Evolutionary conservation across 495 filamentous ascomycete genomes (phyloP).

Genomic region (Talaromyces trachyspermus): DNA sequence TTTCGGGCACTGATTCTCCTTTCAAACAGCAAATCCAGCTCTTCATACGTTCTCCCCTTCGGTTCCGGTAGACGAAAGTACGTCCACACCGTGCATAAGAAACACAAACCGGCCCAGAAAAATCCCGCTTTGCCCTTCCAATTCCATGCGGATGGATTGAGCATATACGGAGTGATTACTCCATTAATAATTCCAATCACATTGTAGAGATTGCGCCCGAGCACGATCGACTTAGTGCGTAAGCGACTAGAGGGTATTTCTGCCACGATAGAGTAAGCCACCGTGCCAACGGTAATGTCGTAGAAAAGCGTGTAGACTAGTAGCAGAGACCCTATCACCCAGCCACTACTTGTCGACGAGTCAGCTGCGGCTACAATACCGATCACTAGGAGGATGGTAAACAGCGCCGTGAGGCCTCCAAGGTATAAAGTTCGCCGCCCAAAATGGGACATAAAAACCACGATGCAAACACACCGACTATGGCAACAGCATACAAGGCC

Average conservation of each 20-base stretch:
- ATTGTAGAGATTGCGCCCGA: conserved; percentile 54
- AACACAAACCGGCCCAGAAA: conserved; percentile 53
- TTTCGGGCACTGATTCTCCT: conserved; percentile 23
- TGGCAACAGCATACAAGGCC: conserved; percentile 20
- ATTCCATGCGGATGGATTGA: conserved; percentile 58
- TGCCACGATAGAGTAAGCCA: conserved; percentile 55
- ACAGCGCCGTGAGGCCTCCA: conserved; percentile 37
- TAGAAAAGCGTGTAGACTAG: conserved; percentile 53
- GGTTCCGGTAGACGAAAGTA: conserved; percentile 57
- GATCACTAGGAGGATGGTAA: conserved; percentile 47
- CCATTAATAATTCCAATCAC: conserved; percentile 53
- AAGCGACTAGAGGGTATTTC: conserved; percentile 52
- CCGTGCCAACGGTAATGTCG: conserved; percentile 49
- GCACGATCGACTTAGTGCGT: conserved; percentile 53
- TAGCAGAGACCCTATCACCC: conserved; percentile 48
- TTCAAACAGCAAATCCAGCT: conserved; percentile 42
- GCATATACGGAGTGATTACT: conserved; percentile 58
- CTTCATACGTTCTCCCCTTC: conserved; percentile 51
- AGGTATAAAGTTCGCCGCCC: conserved; percentile 50
- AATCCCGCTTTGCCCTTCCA: conserved; percentile 61
- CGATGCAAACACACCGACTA: conserved; percentile 20
- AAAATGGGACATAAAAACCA: conserved; percentile 24
- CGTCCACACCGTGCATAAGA: conserved; percentile 27
- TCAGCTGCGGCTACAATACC: conserved; percentile 53
- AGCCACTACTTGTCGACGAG: conserved; percentile 30